Conservation (phyloP, 176 grass and related monocot species). For the Triticum urartu region DNA sequence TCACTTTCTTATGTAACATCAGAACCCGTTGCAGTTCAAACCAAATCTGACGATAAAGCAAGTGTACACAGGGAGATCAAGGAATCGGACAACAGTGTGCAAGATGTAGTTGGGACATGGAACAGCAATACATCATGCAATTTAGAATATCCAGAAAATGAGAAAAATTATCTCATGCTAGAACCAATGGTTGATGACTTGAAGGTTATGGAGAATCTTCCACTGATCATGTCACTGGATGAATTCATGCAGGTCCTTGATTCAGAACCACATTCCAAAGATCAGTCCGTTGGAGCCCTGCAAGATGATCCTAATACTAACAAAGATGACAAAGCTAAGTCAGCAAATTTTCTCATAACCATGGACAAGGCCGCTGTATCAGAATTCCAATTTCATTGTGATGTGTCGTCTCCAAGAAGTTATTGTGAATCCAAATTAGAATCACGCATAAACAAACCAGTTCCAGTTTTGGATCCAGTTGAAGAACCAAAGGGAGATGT, state of each 20-base stretch:
- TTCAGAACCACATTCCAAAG: constrained; percentile 60
- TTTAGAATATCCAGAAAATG: constrained; percentile 34
- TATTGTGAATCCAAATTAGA: constrained; percentile 12
- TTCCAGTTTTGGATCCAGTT: constrained; percentile 1
- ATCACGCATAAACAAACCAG: not conserved
- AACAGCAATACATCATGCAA: constrained; percentile 28
- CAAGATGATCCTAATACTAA: constrained; percentile 27
- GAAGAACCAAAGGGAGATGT: constrained; percentile 3
- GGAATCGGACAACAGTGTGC: constrained; percentile 6
- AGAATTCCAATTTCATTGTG: not conserved
- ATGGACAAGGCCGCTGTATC: constrained; percentile 24
- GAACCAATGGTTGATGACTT: constrained; percentile 59
- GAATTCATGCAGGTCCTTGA: constrained; percentile 61
- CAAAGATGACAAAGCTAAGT: not conserved
- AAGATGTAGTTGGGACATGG: constrained; percentile 18
- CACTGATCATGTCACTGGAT: constrained; percentile 47
- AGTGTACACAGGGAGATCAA: constrained; percentile 4
- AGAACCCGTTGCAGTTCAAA: constrained; percentile 31
- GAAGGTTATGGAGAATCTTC: constrained; percentile 47
- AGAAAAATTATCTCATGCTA: constrained; percentile 50
- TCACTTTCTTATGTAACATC: constrained; percentile 32
- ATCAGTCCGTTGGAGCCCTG: constrained; percentile 31
- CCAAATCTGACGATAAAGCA: constrained; percentile 30
- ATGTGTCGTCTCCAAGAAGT: constrained; percentile 23
- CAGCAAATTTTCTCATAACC: constrained; percentile 13